phyloP scores from a whole-genome alignment of 441 rosid genomes.

The Aquilaria agallochum region DNA sequence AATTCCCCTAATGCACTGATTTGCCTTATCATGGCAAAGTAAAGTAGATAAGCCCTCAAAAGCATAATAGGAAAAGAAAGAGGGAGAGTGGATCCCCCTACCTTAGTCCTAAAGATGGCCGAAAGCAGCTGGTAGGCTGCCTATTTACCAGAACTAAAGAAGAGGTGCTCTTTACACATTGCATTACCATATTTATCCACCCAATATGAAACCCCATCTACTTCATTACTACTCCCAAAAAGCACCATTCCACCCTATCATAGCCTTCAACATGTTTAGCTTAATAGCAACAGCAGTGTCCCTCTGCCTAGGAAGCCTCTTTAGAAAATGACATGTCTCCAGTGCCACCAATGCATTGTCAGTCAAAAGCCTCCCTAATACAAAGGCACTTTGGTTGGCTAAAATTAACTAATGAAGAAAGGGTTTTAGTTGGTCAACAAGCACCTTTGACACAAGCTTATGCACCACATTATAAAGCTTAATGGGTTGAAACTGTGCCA shows the following conservation, averaged over 20 bases:
- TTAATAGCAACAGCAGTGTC: not conserved
- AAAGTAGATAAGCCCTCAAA: not conserved
- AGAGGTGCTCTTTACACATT: not conserved
- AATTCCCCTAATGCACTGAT: not conserved
- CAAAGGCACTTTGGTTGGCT: not conserved
- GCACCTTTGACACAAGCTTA: not conserved
- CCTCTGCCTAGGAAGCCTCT: not conserved
- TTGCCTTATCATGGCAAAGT: not conserved
- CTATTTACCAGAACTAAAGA: not conserved
- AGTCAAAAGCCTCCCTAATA: not conserved
- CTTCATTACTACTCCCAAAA: not conserved
- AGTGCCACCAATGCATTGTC: not conserved
- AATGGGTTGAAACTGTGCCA: no score
- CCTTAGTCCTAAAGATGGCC: not conserved
- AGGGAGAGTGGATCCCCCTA: not conserved
- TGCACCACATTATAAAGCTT: not conserved
- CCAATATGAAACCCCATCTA: not conserved
- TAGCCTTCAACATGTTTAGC: not conserved
- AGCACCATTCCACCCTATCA: not conserved
- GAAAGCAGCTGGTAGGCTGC: not conserved
- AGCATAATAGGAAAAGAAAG: not conserved
- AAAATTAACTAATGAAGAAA: not conserved
- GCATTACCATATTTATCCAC: not conserved
- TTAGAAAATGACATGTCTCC: not conserved
- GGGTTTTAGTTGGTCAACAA: not conserved